Base-by-base conservation (phyloP, 192 early-diverging fungal species). In the Lobosporangium transversale region DNA sequence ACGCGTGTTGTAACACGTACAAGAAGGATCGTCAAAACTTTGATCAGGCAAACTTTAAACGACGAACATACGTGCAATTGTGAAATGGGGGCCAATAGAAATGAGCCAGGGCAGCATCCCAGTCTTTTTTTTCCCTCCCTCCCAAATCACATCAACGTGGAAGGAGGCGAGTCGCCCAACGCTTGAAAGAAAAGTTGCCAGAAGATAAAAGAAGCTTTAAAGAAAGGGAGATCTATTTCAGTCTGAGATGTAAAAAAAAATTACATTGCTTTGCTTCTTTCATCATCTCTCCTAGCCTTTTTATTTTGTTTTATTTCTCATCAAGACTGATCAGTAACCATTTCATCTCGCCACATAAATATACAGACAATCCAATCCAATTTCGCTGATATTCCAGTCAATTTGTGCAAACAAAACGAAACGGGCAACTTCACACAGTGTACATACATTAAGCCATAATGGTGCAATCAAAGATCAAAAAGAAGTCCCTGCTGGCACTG, bases 61-160 rank as follows among this genome's bases (percentile, higher is more conserved):
- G n/a, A n/a, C n/a, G n/a, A n/a, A n/a, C n/a, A n/a, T n/a, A n/a
- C n/a, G n/a, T n/a, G n/a, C n/a, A n/a, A n/a, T n/a, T n/a, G n/a
- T n/a, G n/a, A n/a, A n/a, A n/a, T n/a, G n/a, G n/a, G n/a, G n/a
- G 45, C 66, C 66, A 68, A 68, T 68, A 35, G 24, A 26, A 68
- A 36, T 37, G 18, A 58, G 66, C 66, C 66, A 68, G 66, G 56
- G 66, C 54, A 55, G 66, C 66, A 68, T 30, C 51, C 29, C 31
- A 2, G 20, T 27, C 10, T 3, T 9, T 11, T 9, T 9, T 27
- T 27, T 27, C 5, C 17, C 26, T 15, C 30, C 47, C 5, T 12
- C 51, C n/a, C 12, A 12, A 6, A 20, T 24, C 15, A 12, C 27
- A 26, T 44, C 62, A 53, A 53, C 62, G 62, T 55, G 63, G 53